Evolutionary conservation across 140 eudicot genomes (phyloP).

Genomic region (Cichorium intybus): DNA sequence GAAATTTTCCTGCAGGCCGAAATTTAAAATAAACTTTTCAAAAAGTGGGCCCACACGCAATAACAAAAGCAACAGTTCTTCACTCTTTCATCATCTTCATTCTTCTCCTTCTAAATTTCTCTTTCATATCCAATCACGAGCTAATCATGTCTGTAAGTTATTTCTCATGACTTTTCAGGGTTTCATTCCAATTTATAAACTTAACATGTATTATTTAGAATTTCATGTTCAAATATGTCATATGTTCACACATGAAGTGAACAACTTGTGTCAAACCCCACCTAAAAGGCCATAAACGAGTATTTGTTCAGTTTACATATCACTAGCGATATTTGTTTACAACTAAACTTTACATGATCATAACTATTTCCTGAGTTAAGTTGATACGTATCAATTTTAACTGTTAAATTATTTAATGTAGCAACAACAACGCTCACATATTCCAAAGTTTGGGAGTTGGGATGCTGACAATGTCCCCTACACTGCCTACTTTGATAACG

Average conservation of each 20-base stretch:
- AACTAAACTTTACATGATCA: no score
- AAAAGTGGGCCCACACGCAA: slow-evolving; percentile 27
- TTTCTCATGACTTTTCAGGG: not conserved
- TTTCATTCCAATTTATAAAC: not conserved
- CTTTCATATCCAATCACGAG: slow-evolving; percentile 10
- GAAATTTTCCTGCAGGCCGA: slow-evolving; percentile 33
- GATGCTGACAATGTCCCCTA: slow-evolving; percentile 76
- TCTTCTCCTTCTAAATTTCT: not conserved
- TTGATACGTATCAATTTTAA: not conserved
- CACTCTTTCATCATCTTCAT: slow-evolving; percentile 8
- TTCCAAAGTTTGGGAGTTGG: slow-evolving; percentile 84
- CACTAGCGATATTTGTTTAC: no score
- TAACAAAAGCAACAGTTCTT: slow-evolving; percentile 9
- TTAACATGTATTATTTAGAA: no score
- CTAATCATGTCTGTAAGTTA: slow-evolving; percentile 34
- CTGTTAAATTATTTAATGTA: slow-evolving; percentile 17
- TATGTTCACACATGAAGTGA: no score
- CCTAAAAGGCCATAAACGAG: no score
- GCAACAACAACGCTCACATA: slow-evolving; percentile 58
- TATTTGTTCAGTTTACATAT: no score
- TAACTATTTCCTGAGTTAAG: not conserved
- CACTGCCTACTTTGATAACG: slow-evolving; percentile 70
- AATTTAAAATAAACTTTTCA: not conserved
- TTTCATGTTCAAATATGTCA: no score
- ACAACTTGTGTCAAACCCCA: no score